These are phyloP conservation scores for Torrubiella hemipterigena DNA, from an alignment of 2,329 filamentous ascomycete species.

Conservation along the genomic window DNA sequence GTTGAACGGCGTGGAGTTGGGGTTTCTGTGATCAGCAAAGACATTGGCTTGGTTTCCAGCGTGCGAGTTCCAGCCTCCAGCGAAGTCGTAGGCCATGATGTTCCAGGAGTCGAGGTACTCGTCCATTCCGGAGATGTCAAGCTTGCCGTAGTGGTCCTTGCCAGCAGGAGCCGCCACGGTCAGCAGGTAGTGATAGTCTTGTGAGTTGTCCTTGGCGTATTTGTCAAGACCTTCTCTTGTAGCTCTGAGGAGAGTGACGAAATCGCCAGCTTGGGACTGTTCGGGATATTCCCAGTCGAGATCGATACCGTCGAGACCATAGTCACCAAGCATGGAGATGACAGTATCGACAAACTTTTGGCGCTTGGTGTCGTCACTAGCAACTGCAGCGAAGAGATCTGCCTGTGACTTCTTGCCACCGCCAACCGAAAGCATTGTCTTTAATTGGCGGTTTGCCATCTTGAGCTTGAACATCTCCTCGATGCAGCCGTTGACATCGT, in stretches of 20 bases:
- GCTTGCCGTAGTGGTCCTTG: constrained; percentile 31
- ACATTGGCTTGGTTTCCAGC: constrained; percentile 65
- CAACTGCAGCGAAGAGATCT: constrained; percentile 57
- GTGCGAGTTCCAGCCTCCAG: constrained; percentile 55
- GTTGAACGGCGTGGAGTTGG: constrained; percentile 55
- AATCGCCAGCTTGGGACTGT: constrained; percentile 28
- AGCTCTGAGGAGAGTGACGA: constrained; percentile 30
- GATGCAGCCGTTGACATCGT: constrained; percentile 68
- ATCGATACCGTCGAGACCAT: constrained; percentile 47
- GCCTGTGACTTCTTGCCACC: constrained; percentile 77
- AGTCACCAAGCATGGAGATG: constrained; percentile 58
- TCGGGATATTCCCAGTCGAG: constrained; percentile 27
- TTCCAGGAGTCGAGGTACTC: constrained; percentile 43
- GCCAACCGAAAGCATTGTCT: constrained; percentile 69
- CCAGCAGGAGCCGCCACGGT: constrained; percentile 42
- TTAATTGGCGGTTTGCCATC: constrained; percentile 64
- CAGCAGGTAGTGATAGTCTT: constrained; percentile 38
- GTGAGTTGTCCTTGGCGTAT: constrained; percentile 30
- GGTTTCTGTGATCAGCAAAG: constrained; percentile 40
- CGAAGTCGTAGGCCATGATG: constrained; percentile 69
- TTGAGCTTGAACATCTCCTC: constrained; percentile 74
- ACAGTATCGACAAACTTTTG: constrained; percentile 56
- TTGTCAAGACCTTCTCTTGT: constrained; percentile 34
- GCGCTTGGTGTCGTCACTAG: constrained; percentile 49
- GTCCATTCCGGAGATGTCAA: constrained; percentile 36